Base-by-base conservation (phyloP, 2,329 filamentous ascomycete species). In the Pseudogymnoascus sp. region DNA sequence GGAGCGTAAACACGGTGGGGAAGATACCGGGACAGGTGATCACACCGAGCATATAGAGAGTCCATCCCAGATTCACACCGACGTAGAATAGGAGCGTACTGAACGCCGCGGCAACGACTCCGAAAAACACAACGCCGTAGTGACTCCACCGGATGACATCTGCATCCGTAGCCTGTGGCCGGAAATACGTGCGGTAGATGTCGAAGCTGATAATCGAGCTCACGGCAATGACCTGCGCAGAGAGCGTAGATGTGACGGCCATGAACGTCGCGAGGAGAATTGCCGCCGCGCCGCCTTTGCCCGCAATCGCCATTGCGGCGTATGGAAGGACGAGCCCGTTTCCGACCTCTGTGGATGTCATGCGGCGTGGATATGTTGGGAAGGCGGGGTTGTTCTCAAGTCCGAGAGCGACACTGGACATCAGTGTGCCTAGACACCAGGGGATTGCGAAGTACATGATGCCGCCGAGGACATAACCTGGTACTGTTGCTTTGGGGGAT, bases 191-290 rank as follows among this genome's bases (percentile, higher is more conserved):
- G 66, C 90, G 87, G 77, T 93, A 96, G 67, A 93, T 81, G 70
- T 95, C 91, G 72, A 93, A 95, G 0, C 90, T 93, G 75, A 87
- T 85, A 74, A 96, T 93, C 14, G 88, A 91, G 1, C 89, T 91
- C 2, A 93, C 89, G 3, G 91, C 90, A 64, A 96, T 92, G 6
- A 96, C 78, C 73, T 96, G 89, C 0, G 90, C 88, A 1, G 88
- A 92, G 67, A 89, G 89, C 86, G 2, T 91, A 89, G 11, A 96
- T 82, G 87, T 90, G n/a, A 90, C 86, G 1, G 88, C 89, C 88
- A 91, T 90, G 77, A 91, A 90, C 10, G 88, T 84, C 62, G 90
- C 81, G 4, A 91, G 75, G 0, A 90, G 78, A 0, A 88, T 91
- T 5, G 65, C 65, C 1, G 82, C 85, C 0, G 88, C 89, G 56